A percentile compares a stretch with the other conserved stretches of the same genome.
Conservation (phyloP, 108 stramenopile species). For the Skeletonema potamos region DNA sequence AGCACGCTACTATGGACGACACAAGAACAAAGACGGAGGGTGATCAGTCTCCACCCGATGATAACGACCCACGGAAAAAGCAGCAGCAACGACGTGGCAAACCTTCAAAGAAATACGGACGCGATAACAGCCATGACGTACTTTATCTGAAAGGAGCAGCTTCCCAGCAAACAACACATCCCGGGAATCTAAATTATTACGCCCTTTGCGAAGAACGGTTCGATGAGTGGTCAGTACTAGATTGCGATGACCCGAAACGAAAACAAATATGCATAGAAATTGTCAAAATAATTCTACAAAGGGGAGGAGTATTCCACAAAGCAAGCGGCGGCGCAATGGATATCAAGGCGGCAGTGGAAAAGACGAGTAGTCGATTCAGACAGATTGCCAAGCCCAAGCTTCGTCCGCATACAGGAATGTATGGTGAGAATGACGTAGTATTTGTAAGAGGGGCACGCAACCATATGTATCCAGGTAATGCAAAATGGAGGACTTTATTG, state of each 20-base stretch:
- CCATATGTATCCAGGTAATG: slow-evolving; percentile 1
- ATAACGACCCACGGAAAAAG: not conserved
- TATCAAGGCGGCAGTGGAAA: not conserved
- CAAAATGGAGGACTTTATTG: not conserved
- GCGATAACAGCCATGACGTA: not conserved
- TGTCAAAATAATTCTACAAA: not conserved
- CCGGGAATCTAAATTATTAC: not conserved
- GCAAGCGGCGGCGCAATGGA: not conserved
- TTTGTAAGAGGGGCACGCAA: not conserved
- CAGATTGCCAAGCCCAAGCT: not conserved
- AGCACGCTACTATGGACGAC: not conserved
- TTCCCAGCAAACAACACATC: not conserved
- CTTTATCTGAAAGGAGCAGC: not conserved
- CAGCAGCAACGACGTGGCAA: not conserved
- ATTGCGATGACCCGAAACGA: not conserved
- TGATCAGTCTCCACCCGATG: not conserved
- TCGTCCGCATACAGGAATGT: not conserved
- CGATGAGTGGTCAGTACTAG: not conserved
- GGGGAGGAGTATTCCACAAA: not conserved
- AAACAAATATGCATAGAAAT: not conserved
- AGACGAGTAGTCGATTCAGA: not conserved
- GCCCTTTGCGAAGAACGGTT: not conserved
- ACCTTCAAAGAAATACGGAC: not conserved
- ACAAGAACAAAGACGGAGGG: not conserved
- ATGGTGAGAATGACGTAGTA: not conserved